These are phyloP conservation scores for Hypsizygus marmoreus DNA, from an alignment of 768 basidiomycete genomes.

Conservation along the genomic window DNA sequence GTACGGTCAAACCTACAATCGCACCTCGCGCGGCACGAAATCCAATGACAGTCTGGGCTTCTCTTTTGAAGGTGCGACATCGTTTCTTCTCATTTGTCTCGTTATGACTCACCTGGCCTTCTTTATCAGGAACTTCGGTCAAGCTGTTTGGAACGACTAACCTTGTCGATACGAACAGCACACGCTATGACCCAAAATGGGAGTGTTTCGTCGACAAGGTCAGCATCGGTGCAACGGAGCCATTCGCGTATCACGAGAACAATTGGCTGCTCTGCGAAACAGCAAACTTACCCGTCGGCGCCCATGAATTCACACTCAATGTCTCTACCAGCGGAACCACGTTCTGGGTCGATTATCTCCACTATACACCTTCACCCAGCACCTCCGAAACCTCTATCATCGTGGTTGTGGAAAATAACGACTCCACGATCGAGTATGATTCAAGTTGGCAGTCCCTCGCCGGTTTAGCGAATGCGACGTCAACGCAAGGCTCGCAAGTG, in stretches of 20 bases:
- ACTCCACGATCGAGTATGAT: no score
- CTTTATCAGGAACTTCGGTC: slow-evolving; percentile 14
- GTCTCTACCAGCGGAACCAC: slow-evolving; percentile 21
- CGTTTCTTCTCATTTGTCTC: not conserved
- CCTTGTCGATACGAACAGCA: slow-evolving; percentile 9
- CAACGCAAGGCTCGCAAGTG: no score
- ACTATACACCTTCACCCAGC: slow-evolving; percentile 21
- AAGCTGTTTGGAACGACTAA: slow-evolving; percentile 22
- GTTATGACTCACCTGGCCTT: not conserved
- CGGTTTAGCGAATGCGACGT: no score
- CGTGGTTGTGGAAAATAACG: no score
- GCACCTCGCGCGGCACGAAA: slow-evolving; percentile 32
- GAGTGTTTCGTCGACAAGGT: slow-evolving; percentile 27
- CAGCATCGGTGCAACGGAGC: slow-evolving; percentile 12
- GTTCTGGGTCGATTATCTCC: slow-evolving; percentile 31
- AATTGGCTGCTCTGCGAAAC: slow-evolving; percentile 23
- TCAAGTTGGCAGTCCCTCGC: no score
- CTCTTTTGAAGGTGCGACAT: slow-evolving; percentile 28
- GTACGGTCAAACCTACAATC: slow-evolving; percentile 32
- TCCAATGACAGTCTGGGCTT: slow-evolving; percentile 27
- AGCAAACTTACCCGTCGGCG: slow-evolving; percentile 15
- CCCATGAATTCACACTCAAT: slow-evolving; percentile 24
- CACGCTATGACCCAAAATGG: slow-evolving; percentile 23
- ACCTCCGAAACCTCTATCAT: slow-evolving; percentile 16
- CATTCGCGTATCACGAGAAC: slow-evolving; percentile 16